Conservation (phyloP, 768 basidiomycete genomes). For the Mycena capillaripes region DNA sequence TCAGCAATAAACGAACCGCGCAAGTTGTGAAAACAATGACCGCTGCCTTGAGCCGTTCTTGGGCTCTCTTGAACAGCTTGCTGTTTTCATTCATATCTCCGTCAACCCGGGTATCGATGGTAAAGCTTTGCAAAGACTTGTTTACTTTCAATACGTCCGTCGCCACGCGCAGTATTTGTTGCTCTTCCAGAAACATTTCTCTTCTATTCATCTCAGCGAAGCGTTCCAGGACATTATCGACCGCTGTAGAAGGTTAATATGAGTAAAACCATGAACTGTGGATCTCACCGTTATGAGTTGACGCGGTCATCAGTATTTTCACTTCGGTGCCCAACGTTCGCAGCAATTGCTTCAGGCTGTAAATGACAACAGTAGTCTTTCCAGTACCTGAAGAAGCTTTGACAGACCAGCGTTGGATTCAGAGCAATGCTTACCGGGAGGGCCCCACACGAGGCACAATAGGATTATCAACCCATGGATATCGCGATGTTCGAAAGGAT, state of each 20-base stretch:
- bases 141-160: conserved; percentile 76
- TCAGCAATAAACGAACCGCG: conserved; percentile 51
- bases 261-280: not conserved
- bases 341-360: conserved; percentile 64
- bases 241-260: conserved; percentile 55
- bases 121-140: conserved; percentile 68
- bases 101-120: conserved; percentile 74
- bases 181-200: conserved; percentile 59
- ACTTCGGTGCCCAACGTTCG: conserved; percentile 44
- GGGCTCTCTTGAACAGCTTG: conserved; percentile 68
- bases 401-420: not conserved
- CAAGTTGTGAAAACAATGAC: conserved; percentile 76
- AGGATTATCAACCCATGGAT: conserved; percentile 43
- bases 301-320: conserved; percentile 79
- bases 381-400: conserved; percentile 65
- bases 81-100: conserved; percentile 75
- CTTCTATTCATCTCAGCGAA: conserved; percentile 64
- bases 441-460: conserved; percentile 79
- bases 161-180: conserved; percentile 76
- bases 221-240: conserved; percentile 78
- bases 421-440: conserved; percentile 60
- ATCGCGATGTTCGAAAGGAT: too few species aligned
- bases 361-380: conserved; percentile 79
- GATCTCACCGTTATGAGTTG: conserved; percentile 73
- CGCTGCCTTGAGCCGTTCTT: conserved; percentile 69